A percentile compares a stretch with the other conserved stretches of the same genome.
phyloP scores from a whole-genome alignment of 2,329 filamentous ascomycete species.

The Penicillium sclerotiorum region DNA sequence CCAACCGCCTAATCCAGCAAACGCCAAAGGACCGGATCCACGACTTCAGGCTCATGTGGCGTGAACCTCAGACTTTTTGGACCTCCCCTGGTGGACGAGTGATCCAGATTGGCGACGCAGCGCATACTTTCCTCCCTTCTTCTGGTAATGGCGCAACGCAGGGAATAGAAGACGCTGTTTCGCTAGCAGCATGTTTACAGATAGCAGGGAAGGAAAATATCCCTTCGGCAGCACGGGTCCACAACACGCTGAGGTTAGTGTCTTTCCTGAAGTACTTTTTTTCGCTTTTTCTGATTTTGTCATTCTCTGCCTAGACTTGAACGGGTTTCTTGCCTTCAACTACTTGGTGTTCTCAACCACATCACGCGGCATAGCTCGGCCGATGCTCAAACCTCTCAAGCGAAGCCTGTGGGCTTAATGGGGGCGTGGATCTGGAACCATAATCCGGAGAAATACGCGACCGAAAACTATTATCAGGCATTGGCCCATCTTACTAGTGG shows the following conservation, averaged over 20 bases:
- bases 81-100: slow-evolving; percentile 48
- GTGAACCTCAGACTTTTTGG: slow-evolving; percentile 31
- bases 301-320: slow-evolving; percentile 18
- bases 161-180: slow-evolving; percentile 55
- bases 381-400: slow-evolving; percentile 1
- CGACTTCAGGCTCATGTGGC: slow-evolving; percentile 11
- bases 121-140: slow-evolving; percentile 55
- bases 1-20: slow-evolving; percentile 9
- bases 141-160: slow-evolving; percentile 53
- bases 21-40: slow-evolving; percentile 12
- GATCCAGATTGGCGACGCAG: slow-evolving; percentile 54
- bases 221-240: slow-evolving; percentile 10
- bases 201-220: slow-evolving; percentile 23
- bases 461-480: slow-evolving; percentile 30
- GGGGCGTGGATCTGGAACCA: slow-evolving; percentile 20
- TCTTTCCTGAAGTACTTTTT: neutral
- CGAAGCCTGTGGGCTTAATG: slow-evolving; percentile 6
- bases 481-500: slow-evolving; percentile 25
- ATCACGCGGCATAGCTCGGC: slow-evolving; percentile 1
- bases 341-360: slow-evolving; percentile 9
- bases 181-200: slow-evolving; percentile 48
- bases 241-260: slow-evolving; percentile 20
- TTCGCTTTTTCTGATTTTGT: neutral
- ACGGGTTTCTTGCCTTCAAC: slow-evolving; percentile 17
- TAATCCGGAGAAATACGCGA: slow-evolving; percentile 25